Base-by-base conservation (phyloP, 805 yeast species). In the Ogataea haglerorum region DNA sequence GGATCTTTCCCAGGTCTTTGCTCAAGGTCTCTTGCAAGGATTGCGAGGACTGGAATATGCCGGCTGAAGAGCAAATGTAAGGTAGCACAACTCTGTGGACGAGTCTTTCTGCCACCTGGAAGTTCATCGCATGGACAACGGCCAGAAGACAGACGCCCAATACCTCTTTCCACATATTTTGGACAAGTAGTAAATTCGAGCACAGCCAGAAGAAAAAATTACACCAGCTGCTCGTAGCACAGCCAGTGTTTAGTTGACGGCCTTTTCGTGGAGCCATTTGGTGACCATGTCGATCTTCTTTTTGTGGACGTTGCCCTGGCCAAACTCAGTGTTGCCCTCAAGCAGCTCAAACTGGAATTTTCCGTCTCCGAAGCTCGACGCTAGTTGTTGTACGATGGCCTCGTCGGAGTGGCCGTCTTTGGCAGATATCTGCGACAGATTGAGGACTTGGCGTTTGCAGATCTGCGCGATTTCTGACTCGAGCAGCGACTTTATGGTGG, bases 251-350 rank as follows among this genome's bases (percentile, higher is more conserved):
- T 23, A 68, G 47, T 85, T 85, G 19, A 81, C 84, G 10, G 82
- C 82, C 51, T 76, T 72, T 57, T 82, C 90, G 48, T 79, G 82
- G 24, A 90, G 69, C 96, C 96, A 90, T 48, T 80, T 72, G 48
- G 73, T 76, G 88, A 95, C 85, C 14, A 65, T 64, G 4, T 65
- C 73, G 26, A 75, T 63, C 23, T 81, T 74, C 12, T 47, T 48
- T 49, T 78, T 77, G 55, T 69, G 63, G 2, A 85, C 84, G 48
- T 90, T 83, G 2, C 97, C 97, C 7, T 77, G 79, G 1, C 77
- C 51, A 33, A 86, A 76, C 43, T 78, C 85, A 56, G 87, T 73
- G 51, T 78, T 76, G 1, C 89, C 88, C 52, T 86, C 95, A 34
- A 89, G 63, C 36, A 73, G 69, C 22, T 75, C 82, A 57, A 89